Conservation (phyloP, 768 basidiomycete genomes). For the Hortiboletus campestris region DNA sequence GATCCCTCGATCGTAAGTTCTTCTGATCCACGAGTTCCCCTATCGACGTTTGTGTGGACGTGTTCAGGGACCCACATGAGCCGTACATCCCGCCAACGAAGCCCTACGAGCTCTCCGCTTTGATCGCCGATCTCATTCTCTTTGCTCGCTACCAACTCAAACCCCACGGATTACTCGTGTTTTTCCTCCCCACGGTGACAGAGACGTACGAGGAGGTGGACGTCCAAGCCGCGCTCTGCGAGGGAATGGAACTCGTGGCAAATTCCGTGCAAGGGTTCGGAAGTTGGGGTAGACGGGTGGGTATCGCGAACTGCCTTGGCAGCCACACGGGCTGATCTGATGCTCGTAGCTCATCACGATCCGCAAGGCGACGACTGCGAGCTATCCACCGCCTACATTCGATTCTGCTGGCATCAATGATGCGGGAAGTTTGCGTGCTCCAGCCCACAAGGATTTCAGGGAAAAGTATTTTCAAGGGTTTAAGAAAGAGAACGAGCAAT, state of each 20-base stretch:
- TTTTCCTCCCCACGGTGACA: conserved; percentile 90
- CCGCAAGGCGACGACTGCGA: conserved; percentile 54
- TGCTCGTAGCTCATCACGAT: conserved; percentile 85
- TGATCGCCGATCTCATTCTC: conserved; percentile 77
- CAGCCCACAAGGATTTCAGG: conserved; percentile 88
- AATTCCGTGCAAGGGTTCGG: conserved; percentile 94
- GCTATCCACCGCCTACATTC: conserved; percentile 57
- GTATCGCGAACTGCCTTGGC: conserved; percentile 26
- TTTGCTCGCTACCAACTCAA: conserved; percentile 82
- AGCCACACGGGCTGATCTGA: background rate
- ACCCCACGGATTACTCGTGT: conserved; percentile 86
- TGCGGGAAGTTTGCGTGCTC: conserved; percentile 43
- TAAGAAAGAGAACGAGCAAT: conserved; percentile 39
- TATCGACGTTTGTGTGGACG: background rate
- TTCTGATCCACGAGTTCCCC: background rate
- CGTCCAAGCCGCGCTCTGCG: conserved; percentile 70
- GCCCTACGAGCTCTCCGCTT: conserved; percentile 87
- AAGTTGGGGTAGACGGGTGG: conserved; percentile 88
- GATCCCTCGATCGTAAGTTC: conserved; percentile 44
- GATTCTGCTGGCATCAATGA: conserved; percentile 26
- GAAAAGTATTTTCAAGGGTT: conserved; percentile 88
- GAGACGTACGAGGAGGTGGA: conserved; percentile 92
- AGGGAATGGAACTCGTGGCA: conserved; percentile 84
- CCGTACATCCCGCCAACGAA: conserved; percentile 87
- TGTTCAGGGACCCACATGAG: conserved; percentile 41